Conservation (phyloP, 306 rosid genomes). For the Phaseolus lunatus region DNA sequence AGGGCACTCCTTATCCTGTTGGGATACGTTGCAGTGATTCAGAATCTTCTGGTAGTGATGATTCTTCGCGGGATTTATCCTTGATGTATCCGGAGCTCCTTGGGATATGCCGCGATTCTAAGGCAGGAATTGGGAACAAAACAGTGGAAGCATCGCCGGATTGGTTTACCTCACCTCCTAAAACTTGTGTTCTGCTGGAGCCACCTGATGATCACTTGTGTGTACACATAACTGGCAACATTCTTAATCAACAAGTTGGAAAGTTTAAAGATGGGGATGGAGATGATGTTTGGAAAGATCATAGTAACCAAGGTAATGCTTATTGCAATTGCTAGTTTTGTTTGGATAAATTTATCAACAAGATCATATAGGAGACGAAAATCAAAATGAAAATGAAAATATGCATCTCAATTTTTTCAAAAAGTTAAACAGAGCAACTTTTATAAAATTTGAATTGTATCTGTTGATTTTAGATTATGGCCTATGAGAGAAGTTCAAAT, state of each 20-base stretch:
- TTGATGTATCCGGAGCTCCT: constrained; percentile 73
- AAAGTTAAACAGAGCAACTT: neutral
- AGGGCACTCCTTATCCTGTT: constrained; percentile 84
- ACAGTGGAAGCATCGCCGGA: constrained; percentile 67
- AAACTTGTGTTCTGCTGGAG: constrained; percentile 82
- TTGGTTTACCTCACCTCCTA: constrained; percentile 91
- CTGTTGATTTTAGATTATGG: neutral
- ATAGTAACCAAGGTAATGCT: constrained; percentile 57
- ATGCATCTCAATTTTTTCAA: neutral
- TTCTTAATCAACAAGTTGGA: constrained; percentile 38
- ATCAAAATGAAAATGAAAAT: neutral
- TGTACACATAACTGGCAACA: constrained; percentile 1
- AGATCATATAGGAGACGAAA: neutral
- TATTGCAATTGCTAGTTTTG: neutral
- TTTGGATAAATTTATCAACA: neutral
- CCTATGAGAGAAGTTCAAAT: neutral
- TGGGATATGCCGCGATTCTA: constrained; percentile 57
- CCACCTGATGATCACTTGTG: constrained; percentile 50
- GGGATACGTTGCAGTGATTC: constrained; percentile 61
- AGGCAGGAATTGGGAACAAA: constrained; percentile 57
- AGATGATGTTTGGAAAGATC: constrained; percentile 43
- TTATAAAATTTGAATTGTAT: neutral
- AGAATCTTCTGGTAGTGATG: constrained; percentile 55
- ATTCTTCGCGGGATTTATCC: constrained; percentile 58
- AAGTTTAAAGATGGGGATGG: constrained; percentile 41